Percentiles rank a stretch among this genome's conserved stretches.
Conservation (phyloP, 2,329 filamentous ascomycete genomes). For the Fusarium sp. region DNA sequence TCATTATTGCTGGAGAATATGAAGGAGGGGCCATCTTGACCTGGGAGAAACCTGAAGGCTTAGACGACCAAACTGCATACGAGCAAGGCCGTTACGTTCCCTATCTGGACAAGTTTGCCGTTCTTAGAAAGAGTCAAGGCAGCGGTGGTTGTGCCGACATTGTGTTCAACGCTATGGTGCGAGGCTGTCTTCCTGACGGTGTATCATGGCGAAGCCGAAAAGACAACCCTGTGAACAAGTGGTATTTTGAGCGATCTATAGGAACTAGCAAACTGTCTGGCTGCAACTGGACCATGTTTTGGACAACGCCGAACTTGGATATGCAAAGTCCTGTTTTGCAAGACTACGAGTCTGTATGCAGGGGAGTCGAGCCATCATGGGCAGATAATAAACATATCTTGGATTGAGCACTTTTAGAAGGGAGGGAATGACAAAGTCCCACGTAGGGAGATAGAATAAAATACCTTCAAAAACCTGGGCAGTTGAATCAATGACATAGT, state of each 20-base stretch:
- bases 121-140: slow-evolving; percentile 88
- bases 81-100: slow-evolving; percentile 78
- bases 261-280: slow-evolving; percentile 85
- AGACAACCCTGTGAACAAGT: slow-evolving; percentile 97
- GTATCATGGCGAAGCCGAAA: slow-evolving; percentile 93
- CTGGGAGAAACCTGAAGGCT: slow-evolving; percentile 83
- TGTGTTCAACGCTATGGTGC: slow-evolving; percentile 95
- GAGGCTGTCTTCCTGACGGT: slow-evolving; percentile 86
- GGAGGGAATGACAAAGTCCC: not conserved
- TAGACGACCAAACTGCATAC: slow-evolving; percentile 67
- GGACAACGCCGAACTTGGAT: slow-evolving; percentile 81
- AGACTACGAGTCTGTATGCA: slow-evolving; percentile 83
- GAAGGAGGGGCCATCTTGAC: slow-evolving; percentile 95
- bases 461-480: not conserved
- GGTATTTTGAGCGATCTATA: slow-evolving; percentile 94
- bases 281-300: slow-evolving; percentile 98
- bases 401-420: slow-evolving; percentile 58
- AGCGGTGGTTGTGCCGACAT: slow-evolving; percentile 94
- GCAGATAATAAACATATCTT: slow-evolving; percentile 68
- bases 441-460: not conserved
- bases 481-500: not conserved
- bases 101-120: slow-evolving; percentile 97
- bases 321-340: slow-evolving; percentile 67
- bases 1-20: slow-evolving; percentile 96
- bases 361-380: slow-evolving; percentile 73